Evolutionary conservation across 2,329 filamentous ascomycete species (phyloP), one percentile per base, ranked within the genome.

Genomic region (Zymoseptoria tritici): DNA sequence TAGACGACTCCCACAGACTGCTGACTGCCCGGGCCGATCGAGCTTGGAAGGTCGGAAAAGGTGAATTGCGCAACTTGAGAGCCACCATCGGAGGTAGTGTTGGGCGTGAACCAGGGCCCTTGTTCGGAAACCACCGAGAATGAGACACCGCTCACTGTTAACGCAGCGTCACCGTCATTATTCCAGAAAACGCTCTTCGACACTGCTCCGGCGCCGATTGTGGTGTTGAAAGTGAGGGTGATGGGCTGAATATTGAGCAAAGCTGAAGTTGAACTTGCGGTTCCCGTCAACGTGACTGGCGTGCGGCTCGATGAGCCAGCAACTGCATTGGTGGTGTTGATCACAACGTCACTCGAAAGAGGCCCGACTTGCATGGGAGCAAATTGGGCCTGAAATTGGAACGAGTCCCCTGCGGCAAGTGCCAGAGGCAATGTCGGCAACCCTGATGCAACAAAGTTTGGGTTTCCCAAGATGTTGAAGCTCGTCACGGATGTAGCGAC

Each of bases 311-410:
- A 56, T 21, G 36, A 59, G 49, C 58, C 58, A 11, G 58, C 51
- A 5, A 36, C 58, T n/a, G n/a, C 31, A 54, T 60, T 60, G 29
- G 20, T 57, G 19, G 58, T 60, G 9, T 53, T 54, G 21, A 51
- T 42, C 16, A 54, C 11, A 0, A 60, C 52, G 19, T 60, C 58
- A 22, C 58, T 60, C 7, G 58, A 60, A 11, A 60, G 58, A 11
- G 51, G 46, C 1, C 58, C 58, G 16, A 60, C 58, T 8, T 49
- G 42, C 20, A 49, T 54, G 4, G 58, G 58, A n/a, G 22, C 36
- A 36, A 60, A 60, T 21, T 51, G 26, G 11, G 58, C 58, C n/a
- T 57, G 52, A 42, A 60, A 57, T 5, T 54, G 52, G 55, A 60
- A 60, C 13, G 20, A 22, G 8, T 60, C 46, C 19, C 50, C 50